Evolutionary conservation across 345 rosid species (phyloP).

Genomic region (Aquilaria malaccensis): DNA sequence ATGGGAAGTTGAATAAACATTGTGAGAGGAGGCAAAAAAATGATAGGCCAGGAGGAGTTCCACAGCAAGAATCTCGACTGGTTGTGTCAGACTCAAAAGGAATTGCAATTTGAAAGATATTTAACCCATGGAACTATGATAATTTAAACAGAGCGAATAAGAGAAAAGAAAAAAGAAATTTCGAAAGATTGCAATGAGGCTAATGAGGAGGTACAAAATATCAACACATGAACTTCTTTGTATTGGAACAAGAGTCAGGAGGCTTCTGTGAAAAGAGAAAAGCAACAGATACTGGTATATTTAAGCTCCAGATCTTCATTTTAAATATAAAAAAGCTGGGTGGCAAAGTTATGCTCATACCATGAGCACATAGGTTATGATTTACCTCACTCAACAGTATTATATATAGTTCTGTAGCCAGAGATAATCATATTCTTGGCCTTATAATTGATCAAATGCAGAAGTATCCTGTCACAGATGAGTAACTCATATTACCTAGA

Average conservation of each 20-base stretch:
- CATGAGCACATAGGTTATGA: too few relatives aligned
- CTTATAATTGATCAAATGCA: too few relatives aligned
- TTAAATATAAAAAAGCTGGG: not conserved
- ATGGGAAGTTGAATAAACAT: constrained; percentile 52
- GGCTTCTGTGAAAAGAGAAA: constrained; percentile 20
- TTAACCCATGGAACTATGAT: constrained; percentile 22
- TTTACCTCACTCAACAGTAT: too few relatives aligned
- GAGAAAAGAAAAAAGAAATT: constrained; percentile 34
- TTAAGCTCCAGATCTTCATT: constrained; percentile 31
- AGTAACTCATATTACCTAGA: too few relatives aligned
- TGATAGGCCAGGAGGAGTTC: constrained; percentile 45
- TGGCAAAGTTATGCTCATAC: not conserved
- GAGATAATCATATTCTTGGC: too few relatives aligned
- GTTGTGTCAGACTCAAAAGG: constrained; percentile 29
- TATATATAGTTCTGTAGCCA: too few relatives aligned
- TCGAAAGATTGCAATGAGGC: constrained; percentile 34
- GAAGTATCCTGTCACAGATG: too few relatives aligned
- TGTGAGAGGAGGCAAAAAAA: constrained; percentile 51
- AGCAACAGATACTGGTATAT: constrained; percentile 21
- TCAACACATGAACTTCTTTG: constrained; percentile 35
- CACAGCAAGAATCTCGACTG: constrained; percentile 37
- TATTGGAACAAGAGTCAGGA: constrained; percentile 21
- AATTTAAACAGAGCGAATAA: constrained; percentile 28
- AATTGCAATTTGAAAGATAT: constrained; percentile 24
- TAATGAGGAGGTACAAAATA: constrained; percentile 30